A percentile compares a stretch with the other conserved stretches of the same genome.
phyloP scores from a whole-genome alignment of 495 filamentous ascomycete genomes.

The Penicillium subrubescens region DNA sequence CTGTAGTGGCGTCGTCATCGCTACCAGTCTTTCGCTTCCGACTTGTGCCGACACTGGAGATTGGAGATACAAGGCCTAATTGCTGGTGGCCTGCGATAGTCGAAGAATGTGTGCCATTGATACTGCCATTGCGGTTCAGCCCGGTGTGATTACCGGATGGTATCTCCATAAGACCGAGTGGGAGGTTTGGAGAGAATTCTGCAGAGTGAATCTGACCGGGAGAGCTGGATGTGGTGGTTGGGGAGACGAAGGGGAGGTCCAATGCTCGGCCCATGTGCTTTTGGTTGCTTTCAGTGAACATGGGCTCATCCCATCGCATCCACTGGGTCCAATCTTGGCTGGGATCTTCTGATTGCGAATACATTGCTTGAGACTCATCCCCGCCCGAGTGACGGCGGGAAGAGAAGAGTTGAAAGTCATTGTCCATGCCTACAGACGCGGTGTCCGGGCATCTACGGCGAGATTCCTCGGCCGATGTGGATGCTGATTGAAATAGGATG shows the following conservation, averaged over 20 bases:
- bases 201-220: conserved; percentile 27
- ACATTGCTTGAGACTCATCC: conserved; percentile 25
- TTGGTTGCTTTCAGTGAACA: conserved; percentile 29
- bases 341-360: conserved; percentile 30
- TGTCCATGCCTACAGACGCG: conserved; percentile 39
- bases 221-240: conserved; percentile 29
- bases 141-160: conserved; percentile 25
- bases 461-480: conserved; percentile 18
- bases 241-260: conserved; percentile 34
- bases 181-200: conserved; percentile 40
- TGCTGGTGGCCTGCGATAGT: conserved; percentile 13
- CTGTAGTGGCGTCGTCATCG: conserved; percentile 44
- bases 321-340: conserved; percentile 52
- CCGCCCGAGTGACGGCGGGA: conserved; percentile 28
- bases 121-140: conserved; percentile 6
- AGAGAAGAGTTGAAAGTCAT: conserved; percentile 47
- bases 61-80: conserved; percentile 34
- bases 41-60: conserved; percentile 31
- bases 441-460: conserved; percentile 19
- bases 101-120: conserved; percentile 7
- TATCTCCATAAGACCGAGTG: conserved; percentile 38
- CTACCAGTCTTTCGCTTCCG: conserved; percentile 48
- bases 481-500: conserved; percentile 3
- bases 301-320: conserved; percentile 54
- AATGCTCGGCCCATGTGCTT: conserved; percentile 29